These are phyloP conservation scores for Microcyclospora pomicola DNA, from an alignment of 2,329 filamentous ascomycete genomes.

Conservation along the genomic window DNA sequence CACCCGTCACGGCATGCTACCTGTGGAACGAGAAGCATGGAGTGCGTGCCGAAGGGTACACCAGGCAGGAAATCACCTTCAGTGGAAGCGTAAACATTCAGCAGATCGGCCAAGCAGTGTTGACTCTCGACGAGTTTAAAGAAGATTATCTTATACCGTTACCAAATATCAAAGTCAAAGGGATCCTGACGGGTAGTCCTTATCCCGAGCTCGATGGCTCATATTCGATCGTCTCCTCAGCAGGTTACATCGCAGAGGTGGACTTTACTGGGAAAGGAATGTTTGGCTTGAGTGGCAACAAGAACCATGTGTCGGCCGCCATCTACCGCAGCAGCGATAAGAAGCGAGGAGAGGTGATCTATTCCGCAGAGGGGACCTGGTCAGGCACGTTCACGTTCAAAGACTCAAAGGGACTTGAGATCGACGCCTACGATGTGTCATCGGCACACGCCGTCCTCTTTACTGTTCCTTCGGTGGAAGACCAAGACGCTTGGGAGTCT, in stretches of 20 bases:
- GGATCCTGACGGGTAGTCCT: conserved; percentile 28
- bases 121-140: conserved; percentile 30
- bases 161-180: conserved; percentile 33
- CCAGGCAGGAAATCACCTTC: conserved; percentile 34
- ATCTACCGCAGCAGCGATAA: conserved; percentile 22
- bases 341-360: conserved; percentile 22
- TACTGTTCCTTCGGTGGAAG: conserved; percentile 16
- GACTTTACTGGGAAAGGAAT: conserved; percentile 32
- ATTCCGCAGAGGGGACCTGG: conserved; percentile 29
- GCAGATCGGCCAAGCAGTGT: conserved; percentile 32
- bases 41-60: conserved; percentile 32
- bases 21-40: conserved; percentile 32
- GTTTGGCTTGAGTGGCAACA: conserved; percentile 26
- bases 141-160: conserved; percentile 34
- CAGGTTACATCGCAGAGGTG: conserved; percentile 28
- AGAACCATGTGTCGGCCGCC: conserved; percentile 28
- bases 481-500: conserved; percentile 34
- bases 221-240: conserved; percentile 29
- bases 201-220: conserved; percentile 31
- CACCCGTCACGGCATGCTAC: conserved; percentile 34
- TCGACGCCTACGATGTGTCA: conserved; percentile 24
- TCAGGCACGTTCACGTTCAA: conserved; percentile 26
- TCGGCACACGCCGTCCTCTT: conserved; percentile 12
- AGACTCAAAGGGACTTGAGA: conserved; percentile 21
- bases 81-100: conserved; percentile 31